Percentiles rank a stretch among this genome's conserved stretches.
These are phyloP conservation scores for Isochrysis galbana DNA, from an alignment of 78 protist genomes.

Conservation along the genomic window DNA sequence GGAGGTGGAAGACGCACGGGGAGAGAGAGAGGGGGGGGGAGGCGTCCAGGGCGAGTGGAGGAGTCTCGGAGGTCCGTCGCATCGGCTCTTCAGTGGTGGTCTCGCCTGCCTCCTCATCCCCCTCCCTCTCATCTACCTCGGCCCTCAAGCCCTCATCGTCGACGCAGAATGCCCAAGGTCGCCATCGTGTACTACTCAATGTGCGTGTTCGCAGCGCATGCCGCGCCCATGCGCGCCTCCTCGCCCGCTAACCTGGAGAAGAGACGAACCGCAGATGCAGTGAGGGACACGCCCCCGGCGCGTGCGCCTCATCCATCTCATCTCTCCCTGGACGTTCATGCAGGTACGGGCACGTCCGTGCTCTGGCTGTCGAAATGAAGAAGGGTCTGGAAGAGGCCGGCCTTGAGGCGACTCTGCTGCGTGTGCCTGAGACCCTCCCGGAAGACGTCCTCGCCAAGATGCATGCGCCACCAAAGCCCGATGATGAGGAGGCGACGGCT, in stretches of 20 bases:
- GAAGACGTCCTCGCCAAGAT: conserved; percentile 61
- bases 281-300: neutral
- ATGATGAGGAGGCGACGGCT: conserved; percentile 23
- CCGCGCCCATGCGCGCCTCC: neutral
- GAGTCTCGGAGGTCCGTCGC: no score
- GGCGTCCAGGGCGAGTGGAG: no score
- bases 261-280: neutral
- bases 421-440: conserved; percentile 70
- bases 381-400: conserved; percentile 40
- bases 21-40: no score
- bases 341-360: conserved; percentile 46
- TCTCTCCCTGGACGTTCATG: neutral
- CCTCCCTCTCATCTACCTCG: no score
- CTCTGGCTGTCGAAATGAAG: conserved; percentile 39
- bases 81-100: no score
- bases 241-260: neutral
- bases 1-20: no score
- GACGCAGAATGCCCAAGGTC: neutral
- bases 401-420: conserved; percentile 26
- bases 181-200: conserved; percentile 43
- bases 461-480: conserved; percentile 41
- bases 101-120: no score
- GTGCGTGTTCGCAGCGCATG: neutral
- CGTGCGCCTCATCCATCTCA: neutral
- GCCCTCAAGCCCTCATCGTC: no score